Conservation (phyloP, 805 yeast species). For the Jamesozyma hellenica region DNA sequence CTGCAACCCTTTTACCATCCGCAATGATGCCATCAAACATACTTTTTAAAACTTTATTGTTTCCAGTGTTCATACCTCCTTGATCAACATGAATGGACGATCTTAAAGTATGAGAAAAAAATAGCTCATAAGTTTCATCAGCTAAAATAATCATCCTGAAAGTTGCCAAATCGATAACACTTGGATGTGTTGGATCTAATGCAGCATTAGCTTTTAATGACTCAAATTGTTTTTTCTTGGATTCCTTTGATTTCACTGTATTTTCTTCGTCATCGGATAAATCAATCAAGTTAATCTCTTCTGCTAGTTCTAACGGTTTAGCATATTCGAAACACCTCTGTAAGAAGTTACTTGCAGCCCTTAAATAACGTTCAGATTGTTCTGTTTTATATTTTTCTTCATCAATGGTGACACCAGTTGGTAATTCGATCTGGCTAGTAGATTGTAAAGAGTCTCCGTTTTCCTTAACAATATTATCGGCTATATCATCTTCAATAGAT, state of each 20-base stretch:
- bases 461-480: slow-evolving; percentile 43
- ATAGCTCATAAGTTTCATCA: slow-evolving; percentile 82
- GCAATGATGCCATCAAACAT: slow-evolving; percentile 87
- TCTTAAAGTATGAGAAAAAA: slow-evolving; percentile 62
- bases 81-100: slow-evolving; percentile 57
- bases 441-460: slow-evolving; percentile 24
- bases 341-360: slow-evolving; percentile 79
- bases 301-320: slow-evolving; percentile 47
- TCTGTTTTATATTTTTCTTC: slow-evolving; percentile 49
- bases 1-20: slow-evolving; percentile 87
- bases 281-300: slow-evolving; percentile 33
- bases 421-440: slow-evolving; percentile 37
- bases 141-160: slow-evolving; percentile 92
- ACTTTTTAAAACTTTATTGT: slow-evolving; percentile 57
- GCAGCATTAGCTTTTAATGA: slow-evolving; percentile 62
- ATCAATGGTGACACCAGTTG: slow-evolving; percentile 52
- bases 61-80: slow-evolving; percentile 36
- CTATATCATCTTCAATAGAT: slow-evolving; percentile 56
- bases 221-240: slow-evolving; percentile 20
- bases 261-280: slow-evolving; percentile 31
- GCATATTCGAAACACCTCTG: slow-evolving; percentile 88
- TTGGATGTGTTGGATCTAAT: slow-evolving; percentile 69
- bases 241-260: slow-evolving; percentile 13
- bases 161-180: slow-evolving; percentile 67
- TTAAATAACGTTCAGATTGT: slow-evolving; percentile 70